phyloP scores from a whole-genome alignment of 2,329 filamentous ascomycete genomes.

The Alternaria ethzedia region DNA sequence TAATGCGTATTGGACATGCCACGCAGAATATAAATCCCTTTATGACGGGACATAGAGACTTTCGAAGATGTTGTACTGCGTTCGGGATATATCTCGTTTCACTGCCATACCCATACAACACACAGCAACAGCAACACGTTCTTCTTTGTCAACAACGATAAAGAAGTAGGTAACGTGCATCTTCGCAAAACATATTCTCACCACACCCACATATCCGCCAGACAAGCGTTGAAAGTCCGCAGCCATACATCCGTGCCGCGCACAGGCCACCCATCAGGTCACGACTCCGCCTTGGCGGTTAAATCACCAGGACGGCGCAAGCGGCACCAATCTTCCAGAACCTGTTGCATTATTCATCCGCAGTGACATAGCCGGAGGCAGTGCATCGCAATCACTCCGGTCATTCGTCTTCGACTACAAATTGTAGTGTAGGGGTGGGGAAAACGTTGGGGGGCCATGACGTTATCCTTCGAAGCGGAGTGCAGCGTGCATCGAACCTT shows the following conservation, averaged over 20 bases:
- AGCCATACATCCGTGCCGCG: not conserved
- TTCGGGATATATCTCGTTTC: not conserved
- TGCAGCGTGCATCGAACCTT: slow-evolving; percentile 5
- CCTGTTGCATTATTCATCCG: not conserved
- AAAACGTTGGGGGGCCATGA: not conserved
- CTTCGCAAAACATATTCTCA: not conserved
- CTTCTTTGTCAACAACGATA: too few species aligned
- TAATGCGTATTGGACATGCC: not conserved
- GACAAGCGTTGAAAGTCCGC: not conserved
- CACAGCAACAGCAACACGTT: not conserved
- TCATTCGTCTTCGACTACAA: not conserved
- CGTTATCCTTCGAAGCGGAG: not conserved
- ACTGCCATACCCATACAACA: not conserved
- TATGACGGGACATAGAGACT: not conserved
- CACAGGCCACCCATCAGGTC: too few species aligned
- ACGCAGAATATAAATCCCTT: not conserved
- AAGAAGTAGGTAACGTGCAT: not conserved
- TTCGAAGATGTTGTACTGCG: not conserved
- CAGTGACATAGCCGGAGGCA: not conserved
- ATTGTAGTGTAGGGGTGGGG: not conserved
- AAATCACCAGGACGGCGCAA: not conserved
- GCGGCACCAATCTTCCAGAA: not conserved
- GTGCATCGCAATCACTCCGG: not conserved
- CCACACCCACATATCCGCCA: not conserved
- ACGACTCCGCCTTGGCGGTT: slow-evolving; percentile 9